Evolutionary conservation across 1,139 yeast species (phyloP).

Genomic region (Suhomyces kunorum): DNA sequence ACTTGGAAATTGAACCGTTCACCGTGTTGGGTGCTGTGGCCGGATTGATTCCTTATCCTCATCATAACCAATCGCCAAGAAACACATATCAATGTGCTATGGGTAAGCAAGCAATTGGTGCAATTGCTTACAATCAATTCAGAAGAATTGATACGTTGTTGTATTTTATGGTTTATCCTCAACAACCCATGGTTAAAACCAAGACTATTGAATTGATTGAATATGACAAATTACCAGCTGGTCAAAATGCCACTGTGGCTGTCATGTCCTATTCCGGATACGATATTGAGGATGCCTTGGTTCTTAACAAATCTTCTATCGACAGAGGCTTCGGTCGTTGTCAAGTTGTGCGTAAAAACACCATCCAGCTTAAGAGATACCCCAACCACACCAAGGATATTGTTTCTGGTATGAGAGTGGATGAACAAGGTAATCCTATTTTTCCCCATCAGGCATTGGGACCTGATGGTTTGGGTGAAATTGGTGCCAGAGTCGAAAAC

Average conservation of each 20-base stretch:
- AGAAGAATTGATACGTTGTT: constrained; percentile 91
- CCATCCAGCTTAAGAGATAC: constrained; percentile 84
- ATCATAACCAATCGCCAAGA: constrained; percentile 99
- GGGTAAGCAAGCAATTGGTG: constrained; percentile 99
- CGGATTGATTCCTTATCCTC: constrained; percentile 98
- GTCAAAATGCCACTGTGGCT: constrained; percentile 98
- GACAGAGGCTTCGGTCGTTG: constrained; percentile 99
- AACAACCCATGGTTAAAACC: constrained; percentile 98
- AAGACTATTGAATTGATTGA: constrained; percentile 94
- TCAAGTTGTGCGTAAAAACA: constrained; percentile 92
- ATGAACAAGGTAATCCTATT: constrained; percentile 75
- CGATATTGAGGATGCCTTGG: constrained; percentile 99
- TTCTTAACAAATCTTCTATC: constrained; percentile 84
- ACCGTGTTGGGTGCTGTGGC: constrained; percentile 98
- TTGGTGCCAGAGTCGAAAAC: constrained; percentile 84
- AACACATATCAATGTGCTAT: constrained; percentile 98
- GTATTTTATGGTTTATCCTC: constrained; percentile 96
- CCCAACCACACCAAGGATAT: constrained; percentile 93
- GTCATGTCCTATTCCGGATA: constrained; percentile 99
- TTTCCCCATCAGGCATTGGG: constrained; percentile 87
- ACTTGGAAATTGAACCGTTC: constrained; percentile 94
- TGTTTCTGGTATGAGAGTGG: constrained; percentile 86
- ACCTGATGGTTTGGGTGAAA: constrained; percentile 96
- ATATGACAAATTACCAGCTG: constrained; percentile 96
- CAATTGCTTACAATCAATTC: constrained; percentile 95